Percentiles rank a stretch among this genome's conserved stretches.
Evolutionary conservation across 2,329 filamentous ascomycete genomes (phyloP).

Genomic region (Penicillium brasilianum): DNA sequence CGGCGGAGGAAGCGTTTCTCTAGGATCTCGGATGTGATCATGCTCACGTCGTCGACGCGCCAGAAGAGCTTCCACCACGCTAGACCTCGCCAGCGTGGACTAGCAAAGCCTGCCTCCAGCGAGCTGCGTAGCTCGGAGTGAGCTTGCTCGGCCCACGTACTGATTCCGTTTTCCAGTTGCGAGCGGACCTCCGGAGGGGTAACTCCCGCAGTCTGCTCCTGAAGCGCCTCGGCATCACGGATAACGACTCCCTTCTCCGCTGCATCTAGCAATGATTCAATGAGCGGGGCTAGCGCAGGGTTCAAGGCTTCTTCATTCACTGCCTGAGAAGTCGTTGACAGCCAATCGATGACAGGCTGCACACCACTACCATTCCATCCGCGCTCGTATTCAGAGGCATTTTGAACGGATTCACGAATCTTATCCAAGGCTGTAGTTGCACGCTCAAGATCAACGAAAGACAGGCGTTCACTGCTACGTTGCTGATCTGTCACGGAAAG

Average conservation of each 20-base stretch:
- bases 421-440: constrained; percentile 67
- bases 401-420: constrained; percentile 71
- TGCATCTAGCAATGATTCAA: constrained; percentile 66
- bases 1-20: constrained; percentile 75
- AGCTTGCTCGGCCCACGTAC: constrained; percentile 76
- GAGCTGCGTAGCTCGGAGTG: constrained; percentile 83
- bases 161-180: constrained; percentile 64
- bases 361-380: constrained; percentile 76
- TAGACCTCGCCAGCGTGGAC: constrained; percentile 77
- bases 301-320: constrained; percentile 61
- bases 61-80: constrained; percentile 96
- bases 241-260: constrained; percentile 40
- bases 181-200: constrained; percentile 52
- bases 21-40: constrained; percentile 80
- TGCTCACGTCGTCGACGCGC: constrained; percentile 88
- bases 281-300: constrained; percentile 67
- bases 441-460: constrained; percentile 66
- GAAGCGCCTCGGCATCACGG: constrained; percentile 36
- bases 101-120: constrained; percentile 76
- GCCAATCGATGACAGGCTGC: constrained; percentile 68
- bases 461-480: constrained; percentile 38
- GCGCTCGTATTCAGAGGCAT: constrained; percentile 73
- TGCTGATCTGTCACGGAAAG: constrained; percentile 54
- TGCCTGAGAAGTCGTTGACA: constrained; percentile 45
- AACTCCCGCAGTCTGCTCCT: constrained; percentile 38